Evolutionary conservation across 257 asterid species (phyloP), one percentile per base, ranked within the genome.

Genomic region (Solanum chmielewskii): DNA sequence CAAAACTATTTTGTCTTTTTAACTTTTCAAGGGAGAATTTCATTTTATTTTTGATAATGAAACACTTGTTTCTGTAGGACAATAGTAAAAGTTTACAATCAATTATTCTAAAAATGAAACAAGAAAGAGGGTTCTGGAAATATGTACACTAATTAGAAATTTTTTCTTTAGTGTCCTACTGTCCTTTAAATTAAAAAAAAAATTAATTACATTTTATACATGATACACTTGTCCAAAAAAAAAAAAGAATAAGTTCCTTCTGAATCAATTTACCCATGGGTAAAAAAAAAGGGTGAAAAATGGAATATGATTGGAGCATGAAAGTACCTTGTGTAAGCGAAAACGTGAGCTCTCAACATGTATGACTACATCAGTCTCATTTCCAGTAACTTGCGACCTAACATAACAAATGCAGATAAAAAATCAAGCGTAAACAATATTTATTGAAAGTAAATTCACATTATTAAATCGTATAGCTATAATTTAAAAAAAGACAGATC

Each of bases 281-380:
- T n/a, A 39, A 84, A 82, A 21, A 60, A 13, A 16, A 5, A 37
- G 37, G 33, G 11, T 84, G 47, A 86, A 62, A 9, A 73, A 6
- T 14, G 37, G 12, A 23, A 49, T 47, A 11, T 12, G 78, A 56
- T 25, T 59, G 25, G 64, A 20, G 52, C 6, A 71, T 21, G 78
- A 31, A 59, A 33, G 4, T 41, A 95, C 98, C 98, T 94, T 94
- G 84, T 94, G 95, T 75, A 94, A 90, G 86, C 90, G 94, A 84
- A 94, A 94, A 89, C 87, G 88, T 5, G 97, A 88, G 77, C 86
- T 88, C 62, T 93, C 91, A 21, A 94, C 95, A 88, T 87, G 86
- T 37, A 95, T 90, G 80, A 92, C 96, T 88, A 95, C 98, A 77
- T 94, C 97, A 27, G 94, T 89, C 86, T 93, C 93, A 42, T 86